Conservation (phyloP, 2,329 filamentous ascomycete species). For the Microcyclospora tardicrescens region DNA sequence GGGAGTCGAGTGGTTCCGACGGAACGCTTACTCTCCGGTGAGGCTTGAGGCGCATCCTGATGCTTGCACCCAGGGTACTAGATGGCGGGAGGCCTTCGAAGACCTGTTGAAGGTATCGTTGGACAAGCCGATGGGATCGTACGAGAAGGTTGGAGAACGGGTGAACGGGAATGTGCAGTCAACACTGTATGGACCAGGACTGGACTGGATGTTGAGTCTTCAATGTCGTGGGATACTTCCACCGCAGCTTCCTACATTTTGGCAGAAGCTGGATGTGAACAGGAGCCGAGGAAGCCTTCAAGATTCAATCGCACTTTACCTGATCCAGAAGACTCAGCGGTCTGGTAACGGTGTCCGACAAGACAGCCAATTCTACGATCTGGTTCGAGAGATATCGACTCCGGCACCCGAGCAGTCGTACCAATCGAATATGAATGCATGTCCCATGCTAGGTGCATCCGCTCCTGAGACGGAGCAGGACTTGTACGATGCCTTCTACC, state of each 20-base stretch:
- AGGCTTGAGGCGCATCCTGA: constrained; percentile 36
- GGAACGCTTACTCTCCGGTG: constrained; percentile 43
- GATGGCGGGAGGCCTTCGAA: constrained; percentile 47
- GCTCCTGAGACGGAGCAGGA: constrained; percentile 36
- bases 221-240: constrained; percentile 24
- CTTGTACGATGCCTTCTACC: constrained; percentile 30
- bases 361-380: constrained; percentile 7
- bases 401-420: too few relatives aligned
- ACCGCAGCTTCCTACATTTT: constrained; percentile 13
- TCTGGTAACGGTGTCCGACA: constrained; percentile 2
- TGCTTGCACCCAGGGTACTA: constrained; percentile 22
- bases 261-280: too few relatives aligned
- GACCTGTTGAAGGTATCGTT: constrained; percentile 39
- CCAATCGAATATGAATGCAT: too few relatives aligned
- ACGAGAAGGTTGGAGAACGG: constrained; percentile 10
- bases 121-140: constrained; percentile 19
- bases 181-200: constrained; percentile 15
- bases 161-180: constrained; percentile 9
- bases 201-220: constrained; percentile 25
- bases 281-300: too few relatives aligned
- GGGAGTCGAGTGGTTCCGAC: constrained; percentile 24
- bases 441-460: too few relatives aligned
- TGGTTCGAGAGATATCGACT: constrained; percentile 8
- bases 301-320: not conserved
- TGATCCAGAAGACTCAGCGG: not conserved